These are phyloP conservation scores for Penicillium polonicum DNA, from an alignment of 2,329 filamentous ascomycete genomes.

Conservation along the genomic window DNA sequence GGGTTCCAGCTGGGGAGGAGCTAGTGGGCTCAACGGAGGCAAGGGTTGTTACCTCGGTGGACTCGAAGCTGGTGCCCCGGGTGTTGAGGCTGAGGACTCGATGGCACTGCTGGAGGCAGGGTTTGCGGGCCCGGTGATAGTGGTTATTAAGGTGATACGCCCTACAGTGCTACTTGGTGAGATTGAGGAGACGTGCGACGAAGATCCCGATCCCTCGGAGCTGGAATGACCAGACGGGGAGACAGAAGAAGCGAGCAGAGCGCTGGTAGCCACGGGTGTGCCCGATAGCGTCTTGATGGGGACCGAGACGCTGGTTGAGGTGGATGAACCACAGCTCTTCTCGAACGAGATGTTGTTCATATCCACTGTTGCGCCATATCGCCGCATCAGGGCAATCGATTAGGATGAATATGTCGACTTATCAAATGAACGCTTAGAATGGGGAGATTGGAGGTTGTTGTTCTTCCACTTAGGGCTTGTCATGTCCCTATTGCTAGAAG, in stretches of 20 bases:
- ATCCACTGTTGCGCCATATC: not conserved
- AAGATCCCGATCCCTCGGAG: not conserved
- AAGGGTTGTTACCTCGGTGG: not conserved
- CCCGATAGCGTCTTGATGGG: not conserved
- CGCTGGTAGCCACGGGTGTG: not conserved
- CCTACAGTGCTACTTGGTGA: not conserved
- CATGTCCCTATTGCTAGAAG: not conserved
- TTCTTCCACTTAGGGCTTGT: slow-evolving; percentile 3
- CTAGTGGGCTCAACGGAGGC: not conserved
- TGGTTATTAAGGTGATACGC: not conserved
- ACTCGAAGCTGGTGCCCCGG: not conserved
- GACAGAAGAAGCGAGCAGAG: not conserved
- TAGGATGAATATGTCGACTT: not conserved
- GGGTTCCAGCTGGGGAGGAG: not conserved
- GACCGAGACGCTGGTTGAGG: not conserved
- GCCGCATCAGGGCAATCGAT: not conserved
- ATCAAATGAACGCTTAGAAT: not conserved
- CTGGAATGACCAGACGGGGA: not conserved
- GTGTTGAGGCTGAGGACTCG: not conserved
- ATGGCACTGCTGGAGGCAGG: not conserved
- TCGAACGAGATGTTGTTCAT: not conserved
- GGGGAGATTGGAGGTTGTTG: slow-evolving; percentile 1
- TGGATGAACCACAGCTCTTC: not conserved
- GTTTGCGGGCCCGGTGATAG: not conserved
- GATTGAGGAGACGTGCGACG: not conserved